Conservation (phyloP, 345 rosid species). For the Populus pruinosa region DNA sequence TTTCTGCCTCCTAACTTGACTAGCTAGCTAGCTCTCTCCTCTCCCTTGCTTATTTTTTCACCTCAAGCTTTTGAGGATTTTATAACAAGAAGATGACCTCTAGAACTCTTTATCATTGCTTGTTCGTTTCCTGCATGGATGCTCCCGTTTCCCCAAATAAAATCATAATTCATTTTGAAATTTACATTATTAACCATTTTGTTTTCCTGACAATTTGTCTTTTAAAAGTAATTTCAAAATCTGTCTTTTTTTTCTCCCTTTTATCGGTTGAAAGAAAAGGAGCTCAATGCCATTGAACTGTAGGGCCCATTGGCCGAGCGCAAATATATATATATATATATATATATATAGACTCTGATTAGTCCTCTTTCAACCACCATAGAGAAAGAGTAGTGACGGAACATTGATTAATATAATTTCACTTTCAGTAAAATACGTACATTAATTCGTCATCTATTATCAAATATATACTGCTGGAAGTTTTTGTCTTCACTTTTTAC, state of each 20-base stretch:
- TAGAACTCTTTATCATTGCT: constrained; percentile 1
- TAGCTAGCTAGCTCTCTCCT: neutral
- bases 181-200: constrained; percentile 5
- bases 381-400: neutral
- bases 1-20: constrained; percentile 19
- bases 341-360: too few relatives aligned
- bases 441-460: neutral
- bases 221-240: neutral
- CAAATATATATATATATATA: too few relatives aligned
- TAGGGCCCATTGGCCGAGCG: too few relatives aligned
- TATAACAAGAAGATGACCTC: constrained; percentile 21
- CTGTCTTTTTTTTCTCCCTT: neutral
- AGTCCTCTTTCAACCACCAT: too few relatives aligned
- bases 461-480: neutral
- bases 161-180: constrained; percentile 1
- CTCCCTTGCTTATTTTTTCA: constrained; percentile 4
- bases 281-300: neutral
- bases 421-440: neutral
- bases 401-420: neutral
- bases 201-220: neutral
- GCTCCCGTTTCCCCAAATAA: constrained; percentile 23
- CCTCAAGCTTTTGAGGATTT: constrained; percentile 10
- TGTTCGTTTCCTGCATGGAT: constrained; percentile 40
- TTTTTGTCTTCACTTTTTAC: too few relatives aligned
- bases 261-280: neutral